Evolutionary conservation across 2,329 filamentous ascomycete genomes (phyloP), one percentile per base, ranked within the genome.

Genomic region (Diplodia seriata): DNA sequence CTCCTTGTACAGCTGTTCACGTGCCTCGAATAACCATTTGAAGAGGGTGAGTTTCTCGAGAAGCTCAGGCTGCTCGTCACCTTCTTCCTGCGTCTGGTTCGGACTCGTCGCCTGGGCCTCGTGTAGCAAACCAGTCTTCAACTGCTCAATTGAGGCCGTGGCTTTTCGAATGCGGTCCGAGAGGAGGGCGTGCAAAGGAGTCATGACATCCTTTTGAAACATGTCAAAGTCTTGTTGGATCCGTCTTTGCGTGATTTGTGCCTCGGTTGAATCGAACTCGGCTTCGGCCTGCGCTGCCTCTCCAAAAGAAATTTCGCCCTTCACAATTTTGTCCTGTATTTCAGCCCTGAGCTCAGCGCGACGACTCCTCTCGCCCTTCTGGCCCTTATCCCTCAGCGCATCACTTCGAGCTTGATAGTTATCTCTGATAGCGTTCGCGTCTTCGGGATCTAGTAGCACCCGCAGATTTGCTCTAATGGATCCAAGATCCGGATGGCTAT

Each of bases 11-110:
- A 98, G 84, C 56, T 87, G 85, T 79, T 99, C 95, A n/a, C 94
- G 89, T 0, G 91, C 91, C 77, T 99, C 95, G 73, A 97, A 98
- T 9, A 98, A 89, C 94, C 95, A 98, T 75, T 98, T 99, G 15
- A 98, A 85, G 57, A 97, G 86, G 0, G 94, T 98, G 14, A 99
- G 85, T 79, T 97, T 97, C 79, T 99, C 95, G 2, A 98, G 83
- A 0, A 98, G 85, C 78, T 99, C 95, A 0, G 95, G 95, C 76
- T 94, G 90, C 77, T 97, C 94, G 73, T 98, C 94, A 20, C 95
- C 94, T 80, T 97, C 94, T 78, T 97, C 93, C 77, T 97, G 94
- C 0, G 93, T 91, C 78, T 93, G 88, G 74, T 97, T 94, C 0
- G 93, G 91, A 70, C 89, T 87, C 4, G 86, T 83, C 54, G 85